Evolutionary conservation across 2,329 filamentous ascomycete species (phyloP), one percentile per base, ranked within the genome.

Genomic region (Pyrenophora seminiperda): DNA sequence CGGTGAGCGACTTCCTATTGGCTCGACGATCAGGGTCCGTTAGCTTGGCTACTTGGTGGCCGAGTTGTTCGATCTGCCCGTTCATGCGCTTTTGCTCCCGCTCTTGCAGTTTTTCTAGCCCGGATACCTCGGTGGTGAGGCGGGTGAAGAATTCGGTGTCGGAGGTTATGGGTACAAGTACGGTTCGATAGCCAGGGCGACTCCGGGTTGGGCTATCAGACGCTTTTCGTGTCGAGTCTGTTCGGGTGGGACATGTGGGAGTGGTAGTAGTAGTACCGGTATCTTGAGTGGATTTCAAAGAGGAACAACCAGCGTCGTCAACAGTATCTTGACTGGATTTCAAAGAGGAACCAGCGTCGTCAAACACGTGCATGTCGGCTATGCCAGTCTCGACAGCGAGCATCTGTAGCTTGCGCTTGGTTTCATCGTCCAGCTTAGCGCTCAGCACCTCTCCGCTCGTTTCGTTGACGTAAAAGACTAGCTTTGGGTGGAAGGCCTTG

Each of bases 121-220:
- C 82, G 17, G 80, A 81, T 13, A 95, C 81, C 66, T 93, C 89
- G 34, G 78, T 82, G 62, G 89, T 85, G 6, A 96, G 80, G 32
- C 88, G 83, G 20, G 84, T 81, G 71, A 96, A 95, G 72, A 96
- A 96, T 66, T 91, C 84, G 15, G 81, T 80, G 64, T 94, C 90
- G 18, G 90, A 90, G 2, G 84, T 83, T 2, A 96, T 76, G 14
- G 90, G 88, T 5, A 96, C 82, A 67, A 92, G 86, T n/a, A 95
- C 77, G 50, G 72, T 73, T 18, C 75, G 72, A 58, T 77, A 67
- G 19, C 61, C 63, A 6, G 56, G 52, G 9, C 58, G 58, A 7
- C 49, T 50, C 7, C 50, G 47, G 0, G 56, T 32, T 7, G 31
- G 19, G 14, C 47, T 48, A n/a, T n/a, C n/a, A 2, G 7, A 13